A percentile compares a stretch with the other conserved stretches of the same genome.
These are phyloP conservation scores for Gymnopus androsaceus DNA, from an alignment of 1,284 basidiomycete species.

Conservation along the genomic window DNA sequence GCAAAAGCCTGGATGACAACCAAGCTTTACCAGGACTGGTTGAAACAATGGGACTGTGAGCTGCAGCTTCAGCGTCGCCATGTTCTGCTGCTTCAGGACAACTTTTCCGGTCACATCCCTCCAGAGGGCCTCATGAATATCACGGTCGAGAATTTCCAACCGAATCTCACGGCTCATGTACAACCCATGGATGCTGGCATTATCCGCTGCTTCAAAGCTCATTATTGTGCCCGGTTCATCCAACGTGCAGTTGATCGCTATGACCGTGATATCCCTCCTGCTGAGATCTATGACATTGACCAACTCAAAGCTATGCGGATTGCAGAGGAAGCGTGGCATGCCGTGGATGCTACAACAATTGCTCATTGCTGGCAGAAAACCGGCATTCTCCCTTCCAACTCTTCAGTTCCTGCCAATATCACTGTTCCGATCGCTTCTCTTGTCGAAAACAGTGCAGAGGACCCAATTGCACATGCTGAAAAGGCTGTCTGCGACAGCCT, in stretches of 20 bases:
- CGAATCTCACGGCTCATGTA: conserved; percentile 21
- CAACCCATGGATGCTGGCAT: conserved; percentile 31
- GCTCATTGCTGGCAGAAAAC: neutral
- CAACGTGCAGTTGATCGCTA: conserved; percentile 31
- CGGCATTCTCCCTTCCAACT: too few species aligned
- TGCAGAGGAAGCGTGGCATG: conserved; percentile 14
- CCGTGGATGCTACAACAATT: neutral
- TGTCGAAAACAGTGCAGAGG: too few species aligned
- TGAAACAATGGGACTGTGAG: conserved; percentile 26
- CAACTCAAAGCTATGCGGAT: conserved; percentile 34
- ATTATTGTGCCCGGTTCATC: conserved; percentile 30
- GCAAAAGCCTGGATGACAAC: neutral
- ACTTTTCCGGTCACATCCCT: conserved; percentile 30
- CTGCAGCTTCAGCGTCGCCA: conserved; percentile 21
- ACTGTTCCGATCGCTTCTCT: too few species aligned
- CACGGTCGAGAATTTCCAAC: conserved; percentile 17
- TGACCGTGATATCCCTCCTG: conserved; percentile 25
- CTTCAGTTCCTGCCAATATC: too few species aligned
- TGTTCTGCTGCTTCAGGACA: conserved; percentile 33
- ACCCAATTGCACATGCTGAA: too few species aligned
- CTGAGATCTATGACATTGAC: conserved; percentile 35
- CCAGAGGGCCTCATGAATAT: conserved; percentile 23
- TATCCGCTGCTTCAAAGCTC: conserved; percentile 33
- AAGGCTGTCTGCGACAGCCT: too few species aligned
- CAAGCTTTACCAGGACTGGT: conserved; percentile 24